Base-by-base conservation (phyloP, 2,329 filamentous ascomycete species). In the Claviceps pusilla region DNA sequence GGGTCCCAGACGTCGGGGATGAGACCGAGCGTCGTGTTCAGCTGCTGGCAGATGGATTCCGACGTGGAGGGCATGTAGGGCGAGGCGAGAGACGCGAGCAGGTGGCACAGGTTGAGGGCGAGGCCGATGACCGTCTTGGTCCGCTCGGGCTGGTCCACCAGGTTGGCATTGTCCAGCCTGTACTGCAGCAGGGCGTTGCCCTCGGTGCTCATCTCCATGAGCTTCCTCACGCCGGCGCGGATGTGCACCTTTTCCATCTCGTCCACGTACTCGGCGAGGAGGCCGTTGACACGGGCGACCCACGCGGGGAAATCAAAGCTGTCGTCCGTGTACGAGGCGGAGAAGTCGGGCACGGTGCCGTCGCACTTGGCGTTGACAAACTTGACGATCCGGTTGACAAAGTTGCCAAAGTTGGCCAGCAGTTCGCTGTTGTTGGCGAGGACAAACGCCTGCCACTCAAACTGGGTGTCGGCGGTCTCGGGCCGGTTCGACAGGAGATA, bases 31-130 rank as follows among this genome's bases (percentile, higher is more conserved):
- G 56, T 67, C 59, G 53, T 79, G 66, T 49, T 80, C 33, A 97
- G 78, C 72, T 96, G 91, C 58, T 79, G 70, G 59, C 88, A 79
- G 61, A 96, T 95, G 37, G 81, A 80, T 56, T 77, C 77, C 3
- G 86, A 76, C 9, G 86, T 90, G n/a, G 78, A 77, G 45, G 89
- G 89, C 76, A 96, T 87, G 71, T 91, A 96, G 0, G 90, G 90
- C 52, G 82, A 80, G 55, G 90, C 79, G 47, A 95, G 72, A 53
- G 81, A 83, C 28, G 89, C 87, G 50, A 95, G 77, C 37, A 96
- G 82, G 64, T 91, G 82, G 53, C 91, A 82, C 59, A 90, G 80
- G 71, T 94, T 94, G 57, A 95, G 75, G 1, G 85, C 87, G n/a
- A 89, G 74, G 54, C 87, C 86, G 53, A 95, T 76, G n/a, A 81